Evolutionary conservation across 2,329 filamentous ascomycete genomes (phyloP), one percentile per base, ranked within the genome.

Genomic region (Cladobotryum mycophilum): DNA sequence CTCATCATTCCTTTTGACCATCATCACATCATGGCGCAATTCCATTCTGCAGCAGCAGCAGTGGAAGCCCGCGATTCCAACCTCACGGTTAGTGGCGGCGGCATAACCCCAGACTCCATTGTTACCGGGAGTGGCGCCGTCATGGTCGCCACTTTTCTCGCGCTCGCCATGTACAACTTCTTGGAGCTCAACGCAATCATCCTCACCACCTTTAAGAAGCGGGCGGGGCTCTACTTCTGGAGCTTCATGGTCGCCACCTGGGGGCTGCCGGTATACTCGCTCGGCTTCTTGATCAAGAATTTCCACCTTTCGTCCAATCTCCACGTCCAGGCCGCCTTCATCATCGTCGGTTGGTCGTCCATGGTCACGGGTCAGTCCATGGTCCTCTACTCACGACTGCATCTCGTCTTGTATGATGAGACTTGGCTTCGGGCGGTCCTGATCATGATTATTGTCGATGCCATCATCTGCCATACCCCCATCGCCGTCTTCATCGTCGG

Each of bases 321-420:
- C 11, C 11, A 12, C n/a, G 40, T 41, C n/a, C 30, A 25, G 6
- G 13, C 30, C 5, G 13, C 25, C 3, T n/a, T 44, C 13, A n/a
- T 30, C 12, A 13, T n/a, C 11, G 30, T 57, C 12, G 59, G 58
- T 7, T 64, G 62, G 62, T 53, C 57, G 4, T 55, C 56, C 3
- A 80, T 83, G 76, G 74, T 84, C 1, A 80, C 78, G 2, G 81
- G 80, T 0, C 79, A 82, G 58, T 75, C 76, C 0, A 57, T 82
- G 7, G 80, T 84, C 1, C 67, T 84, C 2, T 84, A 80, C 65
- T 83, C 79, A 2, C 74, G 81, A 2, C 71, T 84, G 0, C 79
- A 83, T 58, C 70, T 84, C 3, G 72, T 84, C 14, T 67, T 79
- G 2, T 71, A 71, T n/a, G 76, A 79, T 69, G 48, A 70, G 3